These are phyloP conservation scores for Eimeria maxima DNA, from an alignment of 169 alveolate genomes.

Conservation along the genomic window DNA sequence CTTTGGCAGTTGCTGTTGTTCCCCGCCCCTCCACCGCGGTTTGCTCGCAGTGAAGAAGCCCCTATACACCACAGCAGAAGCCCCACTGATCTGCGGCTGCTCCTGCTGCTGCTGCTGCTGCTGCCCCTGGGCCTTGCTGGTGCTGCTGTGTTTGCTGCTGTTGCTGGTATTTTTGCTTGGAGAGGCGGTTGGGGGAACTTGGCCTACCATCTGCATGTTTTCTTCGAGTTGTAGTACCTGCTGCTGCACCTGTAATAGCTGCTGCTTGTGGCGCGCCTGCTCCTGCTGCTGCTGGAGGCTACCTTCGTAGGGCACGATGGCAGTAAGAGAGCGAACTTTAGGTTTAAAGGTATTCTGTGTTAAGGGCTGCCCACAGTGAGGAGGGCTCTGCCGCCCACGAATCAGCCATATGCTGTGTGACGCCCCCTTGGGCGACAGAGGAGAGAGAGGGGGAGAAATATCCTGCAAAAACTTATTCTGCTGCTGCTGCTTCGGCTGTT, in stretches of 20 bases:
- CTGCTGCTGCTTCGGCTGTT: neutral
- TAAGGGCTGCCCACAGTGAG: neutral
- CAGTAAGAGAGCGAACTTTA: neutral
- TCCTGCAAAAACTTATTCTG: neutral
- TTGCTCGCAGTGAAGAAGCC: neutral
- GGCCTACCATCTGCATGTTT: too few relatives aligned
- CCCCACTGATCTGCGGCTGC: neutral
- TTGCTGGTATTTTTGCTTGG: neutral
- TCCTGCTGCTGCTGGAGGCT: slow-evolving; percentile 46
- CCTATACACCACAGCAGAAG: neutral
- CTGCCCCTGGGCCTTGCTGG: neutral
- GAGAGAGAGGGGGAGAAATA: neutral
- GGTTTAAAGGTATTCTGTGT: neutral
- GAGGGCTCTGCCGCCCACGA: neutral
- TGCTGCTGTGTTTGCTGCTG: slow-evolving; percentile 8
- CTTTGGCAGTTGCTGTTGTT: neutral
- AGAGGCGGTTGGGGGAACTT: too few relatives aligned
- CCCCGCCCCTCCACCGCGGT: neutral
- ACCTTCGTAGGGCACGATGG: slow-evolving; percentile 19
- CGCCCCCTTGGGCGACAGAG: neutral
- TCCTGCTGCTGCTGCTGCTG: slow-evolving; percentile 31
- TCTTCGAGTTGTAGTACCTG: neutral
- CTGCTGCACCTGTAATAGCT: neutral
- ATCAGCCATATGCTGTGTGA: neutral
- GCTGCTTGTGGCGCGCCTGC: neutral